A percentile compares a stretch with the other conserved stretches of the same genome.
Conservation (phyloP, 352 stramenopile species). For the Saprolegnia diclina region DNA sequence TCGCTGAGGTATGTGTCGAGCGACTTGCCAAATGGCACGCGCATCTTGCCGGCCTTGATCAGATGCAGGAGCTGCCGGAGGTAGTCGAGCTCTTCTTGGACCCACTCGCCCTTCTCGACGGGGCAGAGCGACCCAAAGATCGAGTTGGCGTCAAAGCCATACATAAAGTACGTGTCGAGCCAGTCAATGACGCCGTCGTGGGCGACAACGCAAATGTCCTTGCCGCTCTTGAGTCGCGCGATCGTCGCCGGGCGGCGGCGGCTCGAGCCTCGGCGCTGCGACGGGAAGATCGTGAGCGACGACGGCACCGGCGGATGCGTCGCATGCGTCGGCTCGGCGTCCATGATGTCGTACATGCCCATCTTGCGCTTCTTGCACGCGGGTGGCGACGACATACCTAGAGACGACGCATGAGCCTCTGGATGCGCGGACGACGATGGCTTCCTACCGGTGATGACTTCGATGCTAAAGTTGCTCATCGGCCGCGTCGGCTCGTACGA, state of each 20-base stretch:
- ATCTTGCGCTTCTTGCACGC: constrained; percentile 15
- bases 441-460: constrained; percentile 11
- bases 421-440: background rate
- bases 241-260: constrained; percentile 16
- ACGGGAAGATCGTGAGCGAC: constrained; percentile 3
- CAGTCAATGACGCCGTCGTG: constrained; percentile 22
- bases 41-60: constrained; percentile 23
- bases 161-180: constrained; percentile 23
- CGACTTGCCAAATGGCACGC: constrained; percentile 15
- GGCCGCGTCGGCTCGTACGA: constrained; percentile 6
- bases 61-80: background rate
- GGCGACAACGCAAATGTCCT: constrained; percentile 23
- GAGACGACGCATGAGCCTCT: background rate
- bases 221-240: constrained; percentile 13
- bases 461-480: constrained; percentile 11
- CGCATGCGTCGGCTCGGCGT: background rate
- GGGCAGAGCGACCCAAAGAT: constrained; percentile 19
- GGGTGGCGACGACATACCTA: background rate
- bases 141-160: constrained; percentile 25
- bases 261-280: background rate
- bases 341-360: constrained; percentile 19
- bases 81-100: constrained; percentile 7
- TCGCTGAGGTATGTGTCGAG: constrained; percentile 14
- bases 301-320: background rate
- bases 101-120: constrained; percentile 12